Evolutionary conservation across 768 basidiomycete genomes (phyloP), one percentile per base, ranked within the genome.

Genomic region (Amanita rubescens): DNA sequence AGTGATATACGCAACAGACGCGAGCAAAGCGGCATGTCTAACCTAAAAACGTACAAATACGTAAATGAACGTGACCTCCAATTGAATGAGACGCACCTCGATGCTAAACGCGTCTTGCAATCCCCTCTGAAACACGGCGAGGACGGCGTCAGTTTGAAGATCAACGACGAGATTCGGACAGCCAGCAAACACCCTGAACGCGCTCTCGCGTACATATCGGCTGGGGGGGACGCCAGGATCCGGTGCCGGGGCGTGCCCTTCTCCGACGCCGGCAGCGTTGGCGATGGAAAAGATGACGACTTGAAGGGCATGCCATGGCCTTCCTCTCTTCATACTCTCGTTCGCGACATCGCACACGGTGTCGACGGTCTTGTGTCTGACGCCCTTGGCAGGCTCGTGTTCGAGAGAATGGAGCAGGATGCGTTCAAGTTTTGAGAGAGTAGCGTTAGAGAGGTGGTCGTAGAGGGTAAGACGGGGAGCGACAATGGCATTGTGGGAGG

Each of bases 221-320:
- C 50, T 56, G 7, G 51, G 53, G 20, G 55, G 59, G 56, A 38
- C 60, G 27, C 27, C 8, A 30, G 27, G 27, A 30, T 30, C 27
- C 27, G 27, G 27, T 30, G 27, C 56, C 52, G 57, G 53, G 47
- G 59, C 49, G 4, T 33, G 44, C 19, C 43, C n/a, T 43, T 46
- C 34, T n/a, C 56, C 43, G 38, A 46, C 34, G 45, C 55, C 56
- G 41, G 60, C 2, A 6, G 61, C 67, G 53, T 78, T 75, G 0
- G 78, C 74, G 85, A 89, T 87, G 43, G 68, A 73, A 60, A 90
- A 90, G 0, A 76, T 74, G 51, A 84, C 85, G 0, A 78, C 79
- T 62, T 90, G 89, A 1, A 91, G 71, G 2, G 84, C 84, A 62
- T 89, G 87, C 89, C 89, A 92, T 2, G 87, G 88, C 8, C 87